Conservation (phyloP, 306 rosid species). For the cucumber (Cucumis sativus) region DNA sequence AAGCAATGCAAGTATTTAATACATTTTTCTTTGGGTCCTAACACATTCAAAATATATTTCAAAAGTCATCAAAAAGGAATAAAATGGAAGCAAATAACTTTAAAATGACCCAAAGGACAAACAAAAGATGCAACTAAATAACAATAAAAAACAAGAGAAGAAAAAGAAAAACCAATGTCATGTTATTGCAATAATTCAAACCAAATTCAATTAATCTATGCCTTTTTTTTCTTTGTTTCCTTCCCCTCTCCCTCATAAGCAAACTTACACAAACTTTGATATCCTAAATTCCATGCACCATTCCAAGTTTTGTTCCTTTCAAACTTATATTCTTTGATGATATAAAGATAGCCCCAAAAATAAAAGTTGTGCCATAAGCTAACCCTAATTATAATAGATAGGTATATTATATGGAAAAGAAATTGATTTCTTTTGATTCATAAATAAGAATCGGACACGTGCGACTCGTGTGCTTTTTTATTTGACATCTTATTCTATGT, state of each 20-base stretch:
- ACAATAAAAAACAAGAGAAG: neutral
- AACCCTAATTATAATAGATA: neutral
- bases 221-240: neutral
- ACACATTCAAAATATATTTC: too few relatives aligned
- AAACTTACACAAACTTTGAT: slow-evolving; percentile 1
- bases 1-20: neutral
- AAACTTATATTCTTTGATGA: slow-evolving; percentile 8
- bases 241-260: neutral
- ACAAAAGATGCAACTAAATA: neutral
- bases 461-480: neutral
- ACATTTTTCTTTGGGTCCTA: neutral
- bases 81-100: neutral
- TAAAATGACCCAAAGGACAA: neutral
- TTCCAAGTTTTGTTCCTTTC: slow-evolving; percentile 2
- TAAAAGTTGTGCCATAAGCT: neutral
- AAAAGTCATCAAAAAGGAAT: neutral
- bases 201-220: slow-evolving; percentile 1
- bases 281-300: slow-evolving; percentile 9
- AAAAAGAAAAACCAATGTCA: neutral
- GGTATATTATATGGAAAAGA: neutral
- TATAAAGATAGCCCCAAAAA: neutral
- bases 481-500: slow-evolving; percentile 3
- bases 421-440: neutral
- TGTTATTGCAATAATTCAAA: neutral
- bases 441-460: neutral